Base-by-base conservation (phyloP, 2,329 filamentous ascomycete species). In the Fonsecaea pugnacius region DNA sequence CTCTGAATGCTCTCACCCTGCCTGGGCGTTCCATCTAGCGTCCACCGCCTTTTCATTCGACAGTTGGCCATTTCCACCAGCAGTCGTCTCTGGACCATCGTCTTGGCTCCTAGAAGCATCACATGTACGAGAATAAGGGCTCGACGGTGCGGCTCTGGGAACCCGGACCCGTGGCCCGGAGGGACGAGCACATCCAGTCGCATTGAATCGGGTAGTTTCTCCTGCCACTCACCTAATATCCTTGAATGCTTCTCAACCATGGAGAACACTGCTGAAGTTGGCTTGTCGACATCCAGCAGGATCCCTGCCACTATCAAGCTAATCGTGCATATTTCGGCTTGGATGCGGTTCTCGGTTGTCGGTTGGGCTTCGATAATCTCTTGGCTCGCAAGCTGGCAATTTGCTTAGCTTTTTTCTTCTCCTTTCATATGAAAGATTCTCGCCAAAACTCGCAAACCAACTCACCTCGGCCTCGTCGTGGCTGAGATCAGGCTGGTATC, bases 31-130 rank as follows among this genome's bases (percentile, higher is more conserved):
- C 61, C 61, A 30, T 63, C 61, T 1, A 63, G 61, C 10, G 50
- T 63, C 61, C 61, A 63, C 4, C 56, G 48, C 24, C 57, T 59
- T 10, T 60, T 60, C 61, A 63, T 59, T 51, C 50, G 48, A 32
- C 54, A 58, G 27, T 63, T 35, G 8, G 61, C 61, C 56, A 60
- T 55, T 27, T 56, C 54, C 27, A 63, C 61, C 27, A 63, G 36
- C 10, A 63, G 56, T 18, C 56, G 55, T 18, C 56, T 48, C 38
- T 60, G 61, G 10, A 63, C 43, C 50, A 63, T 51, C 35, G 60
- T 63, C 33, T 60, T 56, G 6, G 61, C 61, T 7, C 61, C 61
- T 21, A 59, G 54, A 14, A 32, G 43, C 56, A 59, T 51, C 10
- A 63, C 50, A 21, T 63, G 61, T 3, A 63, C 61, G 24, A 63